These are phyloP conservation scores for Clonostachys rosea DNA, from an alignment of 2,329 filamentous ascomycete species.

Conservation along the genomic window DNA sequence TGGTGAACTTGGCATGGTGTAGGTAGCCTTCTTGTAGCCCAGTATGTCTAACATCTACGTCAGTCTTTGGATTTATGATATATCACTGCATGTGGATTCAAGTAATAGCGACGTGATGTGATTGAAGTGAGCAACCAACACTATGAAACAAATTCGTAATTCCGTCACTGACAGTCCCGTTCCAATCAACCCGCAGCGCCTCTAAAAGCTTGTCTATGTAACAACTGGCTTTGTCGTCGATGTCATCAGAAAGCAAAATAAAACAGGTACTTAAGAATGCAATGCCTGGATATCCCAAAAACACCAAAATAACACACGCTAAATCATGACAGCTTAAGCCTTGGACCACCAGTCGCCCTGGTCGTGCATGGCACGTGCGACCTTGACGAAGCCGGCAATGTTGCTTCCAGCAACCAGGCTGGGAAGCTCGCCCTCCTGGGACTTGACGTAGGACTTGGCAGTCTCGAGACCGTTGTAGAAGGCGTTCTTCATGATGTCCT, in stretches of 20 bases:
- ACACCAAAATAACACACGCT: neutral
- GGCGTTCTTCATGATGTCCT: slow-evolving; percentile 90
- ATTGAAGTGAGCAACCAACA: neutral
- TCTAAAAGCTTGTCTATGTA: too few species aligned
- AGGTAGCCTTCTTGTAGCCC: too few species aligned
- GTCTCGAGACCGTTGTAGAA: slow-evolving; percentile 88
- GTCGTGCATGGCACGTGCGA: slow-evolving; percentile 88
- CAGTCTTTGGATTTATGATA: too few species aligned
- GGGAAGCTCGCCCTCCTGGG: slow-evolving; percentile 78
- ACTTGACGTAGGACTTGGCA: slow-evolving; percentile 80
- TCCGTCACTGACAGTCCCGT: too few species aligned
- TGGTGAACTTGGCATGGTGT: too few species aligned
- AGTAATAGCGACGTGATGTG: neutral
- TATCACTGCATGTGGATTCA: neutral
- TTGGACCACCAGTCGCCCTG: slow-evolving; percentile 85
- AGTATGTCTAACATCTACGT: too few species aligned
- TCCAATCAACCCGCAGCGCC: too few species aligned
- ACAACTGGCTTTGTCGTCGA: too few species aligned
- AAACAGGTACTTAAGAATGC: neutral
- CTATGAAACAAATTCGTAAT: neutral
- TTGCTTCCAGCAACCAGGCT: slow-evolving; percentile 91
- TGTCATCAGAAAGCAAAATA: neutral
- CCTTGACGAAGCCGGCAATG: slow-evolving; percentile 97
- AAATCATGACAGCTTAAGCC: neutral
- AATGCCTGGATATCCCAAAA: neutral